These are phyloP conservation scores for Rauvolfia tetraphylla DNA, from an alignment of 257 asterid species.

Conservation along the genomic window DNA sequence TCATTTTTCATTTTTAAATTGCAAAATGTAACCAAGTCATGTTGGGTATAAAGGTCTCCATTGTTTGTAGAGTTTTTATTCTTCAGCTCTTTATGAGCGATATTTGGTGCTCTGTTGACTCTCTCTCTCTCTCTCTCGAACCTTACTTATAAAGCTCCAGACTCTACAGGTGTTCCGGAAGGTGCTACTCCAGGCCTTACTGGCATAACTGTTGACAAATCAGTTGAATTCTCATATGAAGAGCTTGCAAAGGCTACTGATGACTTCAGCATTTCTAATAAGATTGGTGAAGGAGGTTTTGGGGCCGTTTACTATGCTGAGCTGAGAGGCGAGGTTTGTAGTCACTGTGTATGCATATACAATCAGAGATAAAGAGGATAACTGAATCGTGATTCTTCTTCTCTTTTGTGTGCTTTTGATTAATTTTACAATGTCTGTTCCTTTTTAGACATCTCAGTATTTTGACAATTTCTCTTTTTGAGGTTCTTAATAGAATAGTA, in stretches of 20 bases:
- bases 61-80: background rate
- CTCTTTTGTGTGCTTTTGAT: background rate
- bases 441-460: background rate
- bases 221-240: slow-evolving; percentile 90
- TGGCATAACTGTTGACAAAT: slow-evolving; percentile 80
- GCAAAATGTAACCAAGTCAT: background rate
- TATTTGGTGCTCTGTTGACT: slow-evolving; percentile 15
- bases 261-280: slow-evolving; percentile 80
- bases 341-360: slow-evolving; percentile 1
- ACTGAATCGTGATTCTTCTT: background rate
- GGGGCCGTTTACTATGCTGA: slow-evolving; percentile 96
- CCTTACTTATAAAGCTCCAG: slow-evolving; percentile 30
- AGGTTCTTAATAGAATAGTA: background rate
- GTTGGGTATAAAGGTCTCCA: background rate
- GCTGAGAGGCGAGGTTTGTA: slow-evolving; percentile 96
- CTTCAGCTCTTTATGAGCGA: background rate
- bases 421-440: background rate
- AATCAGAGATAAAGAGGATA: background rate
- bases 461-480: background rate
- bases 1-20: background rate
- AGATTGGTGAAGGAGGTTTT: slow-evolving; percentile 97
- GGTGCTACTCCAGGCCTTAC: slow-evolving; percentile 48
- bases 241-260: slow-evolving; percentile 83
- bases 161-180: slow-evolving; percentile 35
- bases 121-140: slow-evolving; percentile 37